Base-by-base conservation (phyloP, 768 basidiomycete species). In the Amylocystis lapponica region DNA sequence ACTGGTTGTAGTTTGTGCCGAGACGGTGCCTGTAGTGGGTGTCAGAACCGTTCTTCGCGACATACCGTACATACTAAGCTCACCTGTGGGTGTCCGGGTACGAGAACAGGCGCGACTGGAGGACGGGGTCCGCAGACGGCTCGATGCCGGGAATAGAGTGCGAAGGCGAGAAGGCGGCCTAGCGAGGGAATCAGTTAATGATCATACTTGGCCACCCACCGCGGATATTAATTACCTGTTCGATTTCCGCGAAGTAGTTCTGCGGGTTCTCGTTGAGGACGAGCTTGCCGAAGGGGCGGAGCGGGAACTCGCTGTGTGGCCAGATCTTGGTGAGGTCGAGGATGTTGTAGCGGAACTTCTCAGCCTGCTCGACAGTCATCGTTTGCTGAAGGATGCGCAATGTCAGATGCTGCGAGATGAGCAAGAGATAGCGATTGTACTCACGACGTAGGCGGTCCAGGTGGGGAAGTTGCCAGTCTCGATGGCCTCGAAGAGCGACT, bases 231-330 rank as follows among this genome's bases (percentile, higher is more conserved):
- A 72, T 51, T 27, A 87, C 85, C 70, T 97, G 92, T 64, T 98
- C 94, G 35, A 93, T 83, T 69, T 97, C 94, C 39, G 91, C 83
- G 46, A 96, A 96, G 76, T 91, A 96, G 69, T 91, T 90, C 60
- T 83, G 70, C 16, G 75, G 70, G 58, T 86, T 85, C 65, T 86
- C 75, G 62, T 89, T 76, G 50, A 89, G 75, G 17, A 87, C 84
- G 43, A 96, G 68, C 61, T 83, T 91, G 56, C 93, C 94, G 51
- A 97, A 66, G 31, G 81, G 83, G 51, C 91, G 83, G 50, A 96
- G 74, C n/a, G 94, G 95, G 68, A 75, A 92, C 8, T 92, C 77
- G 39, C 66, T 65, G 61, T 98, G 94, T 6, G 95, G 81, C 83
- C 92, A 92, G 54, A 95, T 69, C 64, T 94, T 94, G 49, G 92